Conservation (phyloP, 1,284 basidiomycete genomes). For the Amylostereum areolatum region DNA sequence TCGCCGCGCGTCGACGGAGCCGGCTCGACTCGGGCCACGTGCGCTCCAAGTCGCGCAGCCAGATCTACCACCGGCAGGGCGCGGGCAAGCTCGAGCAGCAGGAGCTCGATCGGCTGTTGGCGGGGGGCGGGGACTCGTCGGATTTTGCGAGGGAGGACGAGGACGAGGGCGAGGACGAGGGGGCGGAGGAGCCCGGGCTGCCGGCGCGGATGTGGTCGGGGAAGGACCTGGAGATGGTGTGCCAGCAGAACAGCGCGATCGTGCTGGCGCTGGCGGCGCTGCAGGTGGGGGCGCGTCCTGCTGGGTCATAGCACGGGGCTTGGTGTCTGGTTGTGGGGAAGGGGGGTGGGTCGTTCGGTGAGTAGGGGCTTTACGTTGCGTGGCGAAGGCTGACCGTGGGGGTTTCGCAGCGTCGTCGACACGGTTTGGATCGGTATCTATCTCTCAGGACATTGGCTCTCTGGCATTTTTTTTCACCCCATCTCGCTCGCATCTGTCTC, state of each 20-base stretch:
- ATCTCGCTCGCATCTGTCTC: too few species aligned
- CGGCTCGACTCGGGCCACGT: constrained; percentile 29
- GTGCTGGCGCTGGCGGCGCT: constrained; percentile 36
- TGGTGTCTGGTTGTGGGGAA: too few species aligned
- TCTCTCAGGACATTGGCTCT: too few species aligned
- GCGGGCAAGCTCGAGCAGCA: constrained; percentile 58
- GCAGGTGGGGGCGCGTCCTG: constrained; percentile 3
- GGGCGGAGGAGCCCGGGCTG: constrained; percentile 24
- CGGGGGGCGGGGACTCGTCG: constrained; percentile 15
- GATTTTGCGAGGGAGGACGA: constrained; percentile 19
- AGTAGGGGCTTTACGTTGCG: too few species aligned
- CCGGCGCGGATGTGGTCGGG: constrained; percentile 57
- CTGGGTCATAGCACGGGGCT: too few species aligned
- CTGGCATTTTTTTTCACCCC: too few species aligned
- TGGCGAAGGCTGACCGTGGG: too few species aligned
- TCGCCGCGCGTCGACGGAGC: neutral
- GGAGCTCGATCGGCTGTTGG: constrained; percentile 23
- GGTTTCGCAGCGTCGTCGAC: too few species aligned
- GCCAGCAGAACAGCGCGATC: constrained; percentile 68
- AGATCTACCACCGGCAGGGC: constrained; percentile 54
- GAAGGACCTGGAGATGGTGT: constrained; percentile 61
- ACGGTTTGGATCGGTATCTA: too few species aligned
- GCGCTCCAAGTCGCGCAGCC: constrained; percentile 67
- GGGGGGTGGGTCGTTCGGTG: too few species aligned
- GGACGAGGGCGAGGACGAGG: constrained; percentile 26